Evolutionary conservation across 306 rosid genomes (phyloP), one percentile per base, ranked within the genome.

Genomic region (Vigna nakashimae): DNA sequence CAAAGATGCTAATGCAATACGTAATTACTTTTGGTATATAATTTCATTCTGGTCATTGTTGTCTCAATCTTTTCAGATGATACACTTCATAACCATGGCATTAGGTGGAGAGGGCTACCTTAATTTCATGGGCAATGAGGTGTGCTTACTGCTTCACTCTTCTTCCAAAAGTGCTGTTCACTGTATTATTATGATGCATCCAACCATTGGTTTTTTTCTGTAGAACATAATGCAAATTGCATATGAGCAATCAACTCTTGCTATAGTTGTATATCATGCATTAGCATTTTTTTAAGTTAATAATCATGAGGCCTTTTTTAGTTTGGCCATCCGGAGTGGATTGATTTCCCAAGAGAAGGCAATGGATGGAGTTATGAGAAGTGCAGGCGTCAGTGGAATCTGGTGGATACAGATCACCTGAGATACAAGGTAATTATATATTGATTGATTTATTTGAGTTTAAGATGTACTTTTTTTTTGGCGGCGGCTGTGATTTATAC

Each of bases 291-390:
- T 63, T 58, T 73, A 57, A 73, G 20, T 77, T 74, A 6, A 62
- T 70, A 76, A 43, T 82, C 22, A 32, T 50, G 28, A 18, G 15
- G 42, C 15, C 30, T 32, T 77, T 73, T 71, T 55, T 81, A 94
- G 98, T 94, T 90, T 79, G 98, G 98, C 75, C 98, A 94, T 87
- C 98, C 98, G 16, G 98, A 94, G 75, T 94, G 98, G 98, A 87
- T 94, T 43, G 98, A 94, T 86, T 94, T 94, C 83, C 98, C 98
- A 69, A 90, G 98, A 92, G 98, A 94, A 80, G 98, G 97, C 83
- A 94, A 94, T 84, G 97, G 55, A 43, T 94, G 98, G 98, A 94
- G 97, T 78, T 94, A 94, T 79, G 97, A 94, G 60, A 92, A 86
- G 85, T 94, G 98, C 85, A 86, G 95, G 81, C 97, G 98, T 70